phyloP scores from a whole-genome alignment of 2,329 filamentous ascomycete species.

The Alternaria angustiovoidea region DNA sequence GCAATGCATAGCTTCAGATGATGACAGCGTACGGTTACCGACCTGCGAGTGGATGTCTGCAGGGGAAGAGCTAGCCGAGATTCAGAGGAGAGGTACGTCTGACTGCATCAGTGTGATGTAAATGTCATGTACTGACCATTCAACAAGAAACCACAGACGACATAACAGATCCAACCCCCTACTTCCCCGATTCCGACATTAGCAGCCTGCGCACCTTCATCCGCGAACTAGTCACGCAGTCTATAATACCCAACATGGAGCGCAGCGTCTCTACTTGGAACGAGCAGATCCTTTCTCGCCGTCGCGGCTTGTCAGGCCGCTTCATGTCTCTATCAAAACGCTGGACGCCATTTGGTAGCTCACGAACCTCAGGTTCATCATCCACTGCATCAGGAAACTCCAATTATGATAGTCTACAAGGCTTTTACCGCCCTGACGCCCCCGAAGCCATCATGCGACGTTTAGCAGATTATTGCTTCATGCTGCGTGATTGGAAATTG shows the following conservation, averaged over 20 bases:
- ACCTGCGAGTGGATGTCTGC: conserved; percentile 89
- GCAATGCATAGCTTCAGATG: conserved; percentile 86
- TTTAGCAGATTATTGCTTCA: conserved; percentile 93
- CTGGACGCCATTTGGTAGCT: conserved; percentile 82
- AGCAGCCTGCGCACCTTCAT: conserved; percentile 88
- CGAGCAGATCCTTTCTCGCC: conserved; percentile 90
- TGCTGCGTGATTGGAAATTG: conserved; percentile 95
- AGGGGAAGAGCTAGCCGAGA: conserved; percentile 79
- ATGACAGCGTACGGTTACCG: conserved; percentile 84
- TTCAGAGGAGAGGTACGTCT: conserved; percentile 67
- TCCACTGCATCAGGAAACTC: conserved; percentile 61
- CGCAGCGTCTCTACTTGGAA: conserved; percentile 92
- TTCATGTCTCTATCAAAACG: conserved; percentile 93
- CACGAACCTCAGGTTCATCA: conserved; percentile 64
- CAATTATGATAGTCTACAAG: conserved; percentile 80
- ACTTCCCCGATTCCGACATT: conserved; percentile 91
- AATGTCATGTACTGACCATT: conserved; percentile 13
- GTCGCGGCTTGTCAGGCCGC: conserved; percentile 88
- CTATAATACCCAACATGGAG: conserved; percentile 95
- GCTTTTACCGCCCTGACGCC: conserved; percentile 83
- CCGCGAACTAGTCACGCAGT: conserved; percentile 94
- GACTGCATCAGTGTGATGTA: background rate
- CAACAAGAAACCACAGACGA: conserved; percentile 69
- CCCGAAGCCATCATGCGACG: conserved; percentile 93
- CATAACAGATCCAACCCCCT: conserved; percentile 75